Evolutionary conservation across 2,329 filamentous ascomycete genomes (phyloP), one percentile per base, ranked within the genome.

Genomic region (Calcarisporium arbuscula): DNA sequence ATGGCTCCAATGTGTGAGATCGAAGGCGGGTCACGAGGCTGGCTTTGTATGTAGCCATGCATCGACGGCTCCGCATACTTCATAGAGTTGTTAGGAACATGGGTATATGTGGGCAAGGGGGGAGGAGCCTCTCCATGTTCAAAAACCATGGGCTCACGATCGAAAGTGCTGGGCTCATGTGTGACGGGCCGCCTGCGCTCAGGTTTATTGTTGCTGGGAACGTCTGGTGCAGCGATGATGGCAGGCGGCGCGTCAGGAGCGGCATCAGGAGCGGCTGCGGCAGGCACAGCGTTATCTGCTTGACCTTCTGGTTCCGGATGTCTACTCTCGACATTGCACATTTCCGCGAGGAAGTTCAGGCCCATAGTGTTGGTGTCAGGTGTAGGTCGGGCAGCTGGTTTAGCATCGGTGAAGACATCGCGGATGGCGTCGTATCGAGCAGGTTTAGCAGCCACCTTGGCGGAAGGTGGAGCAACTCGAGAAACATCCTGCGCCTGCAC

Each of bases 321-420:
- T 17, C 47, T 46, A 19, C 47, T 46, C 25, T 56, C 51, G 11
- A 58, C 43, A 16, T 52, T 52, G 47, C 58, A 61, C 23, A 62
- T 33, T 38, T 57, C 49, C 9, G 60, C 58, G 18, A 62, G 46
- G 7, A 58, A 39, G 37, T 57, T 55, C 23, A 62, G 56, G 16
- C 47, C 42, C 19, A 52, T 36, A 11, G 38, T 39, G 19, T 49
- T 49, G 11, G 39, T 38, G 9, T 54, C 50, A 5, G 44, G 38
- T 6, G 46, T 38, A 3, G 54, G 51, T 17, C 19, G n/a, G 12
- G 53, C 38, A 5, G 45, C 43, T 15, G 60, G 57, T 36, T 55
- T 58, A 7, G 56, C 51, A 34, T 58, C 50, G 10, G 58, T 58
- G 41, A 66, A 66, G 19, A 65, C 56, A 38, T 66, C 63, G n/a